A percentile compares a stretch with the other conserved stretches of the same genome.
phyloP scores from a whole-genome alignment of 441 rosid species.

The Croton setiger region DNA sequence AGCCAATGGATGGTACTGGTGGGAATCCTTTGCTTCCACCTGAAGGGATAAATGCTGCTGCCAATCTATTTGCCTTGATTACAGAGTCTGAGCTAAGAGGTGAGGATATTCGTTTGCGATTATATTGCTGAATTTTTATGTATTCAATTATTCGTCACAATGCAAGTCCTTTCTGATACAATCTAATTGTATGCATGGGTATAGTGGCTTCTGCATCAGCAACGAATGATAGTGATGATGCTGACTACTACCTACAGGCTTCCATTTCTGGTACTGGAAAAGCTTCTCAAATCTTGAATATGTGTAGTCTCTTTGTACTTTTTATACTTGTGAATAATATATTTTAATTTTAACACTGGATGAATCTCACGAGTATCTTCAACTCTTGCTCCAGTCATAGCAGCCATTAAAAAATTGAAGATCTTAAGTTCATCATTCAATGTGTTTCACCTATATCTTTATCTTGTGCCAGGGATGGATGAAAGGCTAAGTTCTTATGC shows the following conservation, averaged over 20 bases:
- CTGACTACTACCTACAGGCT: conserved; percentile 68
- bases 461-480: conserved; percentile 75
- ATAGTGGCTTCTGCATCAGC: conserved; percentile 83
- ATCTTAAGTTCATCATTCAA: background rate
- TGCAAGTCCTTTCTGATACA: conserved; percentile 16
- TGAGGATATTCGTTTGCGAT: conserved; percentile 25
- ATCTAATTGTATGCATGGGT: conserved; percentile 16
- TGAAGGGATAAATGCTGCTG: conserved; percentile 82
- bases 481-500: conserved; percentile 96
- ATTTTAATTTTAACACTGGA: background rate
- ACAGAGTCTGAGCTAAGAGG: conserved; percentile 85
- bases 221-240: conserved; percentile 56
- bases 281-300: conserved; percentile 12
- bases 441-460: conserved; percentile 9
- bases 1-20: conserved; percentile 61
- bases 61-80: conserved; percentile 72
- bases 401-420: conserved; percentile 75
- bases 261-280: conserved; percentile 75
- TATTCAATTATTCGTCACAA: background rate
- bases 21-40: conserved; percentile 64
- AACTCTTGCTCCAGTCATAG: conserved; percentile 22
- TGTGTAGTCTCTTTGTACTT: conserved; percentile 8
- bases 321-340: background rate
- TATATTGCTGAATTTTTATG: conserved; percentile 21
- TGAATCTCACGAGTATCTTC: conserved; percentile 10